Base-by-base conservation (phyloP, 106 monocot genomes). In the Dendrobium catenatum region DNA sequence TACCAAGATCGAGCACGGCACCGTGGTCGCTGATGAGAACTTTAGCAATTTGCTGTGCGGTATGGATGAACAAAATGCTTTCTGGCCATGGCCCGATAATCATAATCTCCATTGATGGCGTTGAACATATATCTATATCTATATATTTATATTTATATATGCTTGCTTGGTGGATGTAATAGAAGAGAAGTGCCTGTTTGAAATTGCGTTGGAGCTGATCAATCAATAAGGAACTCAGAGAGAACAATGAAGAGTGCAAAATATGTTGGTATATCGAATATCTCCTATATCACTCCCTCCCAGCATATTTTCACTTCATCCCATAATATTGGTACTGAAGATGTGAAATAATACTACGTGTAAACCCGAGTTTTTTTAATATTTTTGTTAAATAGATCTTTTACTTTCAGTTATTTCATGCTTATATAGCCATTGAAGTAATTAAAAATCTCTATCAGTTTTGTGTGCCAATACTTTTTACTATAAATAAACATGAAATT, bases 21-120 rank as follows among this genome's bases (percentile, higher is more conserved):
- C 49, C 13, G 37, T 37, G 13, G 76, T 15, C 10, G 48, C 76
- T 19, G 76, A 76, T n/a, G 76, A 76, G 27, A 47, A 49, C 76
- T 76, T 76, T 5, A 44, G 74, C 76, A 76, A 76, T 19, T 76
- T 76, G 76, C 47, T 76, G 0, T 76, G 76, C 15, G 49, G 76
- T 4, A 76, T 76, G 76, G 76, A 76, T 8, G 76, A 76, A 2
- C 76, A 76, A 20, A 49, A 47, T 49, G 48, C 76, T 5, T 47
- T 26, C 18, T 76, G 76, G 76, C 3, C 76, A 2, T 76, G 76
- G 76, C 49, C 76, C 0, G 76, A 76, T 76, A 49, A 76, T 9
- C 47, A 76, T 20, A 49, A 29, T 29, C 22, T 74, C 74, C 74
- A 74, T 74, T 44, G 22, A 74, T 16, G 64, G 24, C 0, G 0